Conservation (phyloP, 2,329 filamentous ascomycete genomes). For the Colletotrichum eleusines region DNA sequence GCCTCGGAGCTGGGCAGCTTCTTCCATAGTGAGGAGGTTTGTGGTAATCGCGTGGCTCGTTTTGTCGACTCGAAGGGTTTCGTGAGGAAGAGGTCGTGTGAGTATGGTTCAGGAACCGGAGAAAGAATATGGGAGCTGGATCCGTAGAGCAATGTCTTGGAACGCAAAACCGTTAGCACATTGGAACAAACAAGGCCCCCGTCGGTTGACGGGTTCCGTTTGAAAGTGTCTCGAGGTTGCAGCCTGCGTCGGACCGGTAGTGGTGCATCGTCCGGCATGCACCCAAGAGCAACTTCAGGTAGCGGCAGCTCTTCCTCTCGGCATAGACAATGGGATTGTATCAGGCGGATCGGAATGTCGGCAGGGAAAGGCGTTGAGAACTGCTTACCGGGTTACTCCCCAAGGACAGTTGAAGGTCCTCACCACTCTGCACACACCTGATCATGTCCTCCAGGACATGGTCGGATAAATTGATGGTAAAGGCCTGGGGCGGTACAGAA, state of each 20-base stretch:
- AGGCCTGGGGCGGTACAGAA: slow-evolving; percentile 64
- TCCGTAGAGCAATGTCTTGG: slow-evolving; percentile 67
- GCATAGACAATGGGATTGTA: slow-evolving; percentile 32
- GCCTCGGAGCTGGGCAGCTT: slow-evolving; percentile 45
- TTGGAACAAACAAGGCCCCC: not conserved
- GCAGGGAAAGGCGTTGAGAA: slow-evolving; percentile 3
- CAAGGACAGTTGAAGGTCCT: slow-evolving; percentile 68
- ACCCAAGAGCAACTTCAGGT: slow-evolving; percentile 2
- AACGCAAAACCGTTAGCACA: slow-evolving; percentile 26
- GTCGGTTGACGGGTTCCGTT: not conserved
- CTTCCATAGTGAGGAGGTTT: slow-evolving; percentile 64
- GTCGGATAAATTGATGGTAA: slow-evolving; percentile 69
- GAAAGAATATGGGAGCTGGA: slow-evolving; percentile 62
- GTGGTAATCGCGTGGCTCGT: slow-evolving; percentile 61
- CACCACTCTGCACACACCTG: slow-evolving; percentile 67
- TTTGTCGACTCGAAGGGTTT: slow-evolving; percentile 61
- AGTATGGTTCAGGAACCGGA: slow-evolving; percentile 58
- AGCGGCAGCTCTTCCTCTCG: slow-evolving; percentile 13
- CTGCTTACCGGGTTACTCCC: slow-evolving; percentile 70
- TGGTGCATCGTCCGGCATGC: slow-evolving; percentile 25
- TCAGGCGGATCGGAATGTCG: not conserved
- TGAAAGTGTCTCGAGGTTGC: slow-evolving; percentile 3
- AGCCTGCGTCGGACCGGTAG: slow-evolving; percentile 12
- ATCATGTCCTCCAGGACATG: slow-evolving; percentile 73
- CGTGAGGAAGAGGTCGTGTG: slow-evolving; percentile 69